Percentiles rank a stretch among this genome's conserved stretches.
phyloP scores from a whole-genome alignment of 768 basidiomycete species.

The Russula dissimulans region DNA sequence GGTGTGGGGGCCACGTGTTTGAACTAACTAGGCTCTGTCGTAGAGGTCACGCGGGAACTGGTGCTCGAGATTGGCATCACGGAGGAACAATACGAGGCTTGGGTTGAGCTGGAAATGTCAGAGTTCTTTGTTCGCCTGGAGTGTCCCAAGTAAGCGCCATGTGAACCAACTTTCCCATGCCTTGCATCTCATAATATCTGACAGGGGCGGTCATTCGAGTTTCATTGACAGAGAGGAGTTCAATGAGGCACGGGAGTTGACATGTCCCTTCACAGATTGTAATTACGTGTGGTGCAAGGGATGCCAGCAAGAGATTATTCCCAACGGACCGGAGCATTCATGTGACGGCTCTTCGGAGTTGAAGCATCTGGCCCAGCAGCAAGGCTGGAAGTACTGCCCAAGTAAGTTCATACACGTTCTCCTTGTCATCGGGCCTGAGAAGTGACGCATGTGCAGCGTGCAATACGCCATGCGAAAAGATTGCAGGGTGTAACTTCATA shows the following conservation, averaged over 20 bases:
- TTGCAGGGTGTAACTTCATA: constrained; percentile 51
- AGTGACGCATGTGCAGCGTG: constrained; percentile 28
- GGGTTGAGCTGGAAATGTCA: constrained; percentile 39
- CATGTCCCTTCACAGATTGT: constrained; percentile 25
- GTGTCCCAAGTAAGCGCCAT: constrained; percentile 34
- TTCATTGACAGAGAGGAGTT: constrained; percentile 25
- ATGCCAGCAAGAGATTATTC: constrained; percentile 24
- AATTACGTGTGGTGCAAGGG: constrained; percentile 27
- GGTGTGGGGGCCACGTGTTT: too few species aligned
- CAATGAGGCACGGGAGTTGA: constrained; percentile 19
- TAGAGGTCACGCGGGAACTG: constrained; percentile 19
- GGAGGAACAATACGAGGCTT: constrained; percentile 32
- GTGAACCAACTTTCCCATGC: background rate
- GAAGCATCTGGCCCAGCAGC: constrained; percentile 22
- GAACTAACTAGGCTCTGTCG: background rate
- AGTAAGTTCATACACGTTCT: constrained; percentile 13
- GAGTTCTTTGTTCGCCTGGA: constrained; percentile 36
- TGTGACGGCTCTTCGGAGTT: constrained; percentile 29
- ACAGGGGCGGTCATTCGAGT: constrained; percentile 17
- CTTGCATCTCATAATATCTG: background rate
- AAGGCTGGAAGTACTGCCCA: constrained; percentile 30
- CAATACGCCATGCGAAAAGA: constrained; percentile 41
- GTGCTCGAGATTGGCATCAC: constrained; percentile 38
- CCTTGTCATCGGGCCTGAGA: background rate
- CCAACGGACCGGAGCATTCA: constrained; percentile 22